Percentiles rank a stretch among this genome's conserved stretches.
These are phyloP conservation scores for Amylocarpus encephaloides DNA, from an alignment of 2,329 filamentous ascomycete genomes.

Conservation along the genomic window DNA sequence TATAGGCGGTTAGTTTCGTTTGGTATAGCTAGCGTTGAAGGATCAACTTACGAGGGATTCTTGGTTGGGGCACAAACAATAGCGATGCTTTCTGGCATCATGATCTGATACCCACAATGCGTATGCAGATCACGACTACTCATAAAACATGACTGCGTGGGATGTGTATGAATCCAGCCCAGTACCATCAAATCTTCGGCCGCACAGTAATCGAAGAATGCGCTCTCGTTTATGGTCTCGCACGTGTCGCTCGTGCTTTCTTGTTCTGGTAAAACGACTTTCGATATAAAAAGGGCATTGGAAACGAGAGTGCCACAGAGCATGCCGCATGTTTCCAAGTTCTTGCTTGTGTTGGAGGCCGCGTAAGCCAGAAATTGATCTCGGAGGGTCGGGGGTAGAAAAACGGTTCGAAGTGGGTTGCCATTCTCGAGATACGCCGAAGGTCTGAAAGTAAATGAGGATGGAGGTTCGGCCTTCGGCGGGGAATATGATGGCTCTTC, in stretches of 20 bases:
- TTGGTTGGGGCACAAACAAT: constrained; percentile 91
- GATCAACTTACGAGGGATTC: constrained; percentile 57
- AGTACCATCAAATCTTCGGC: constrained; percentile 28
- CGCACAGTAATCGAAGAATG: constrained; percentile 76
- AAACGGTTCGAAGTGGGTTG: constrained; percentile 76
- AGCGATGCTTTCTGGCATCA: constrained; percentile 93
- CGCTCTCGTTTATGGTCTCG: constrained; percentile 81
- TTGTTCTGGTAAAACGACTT: constrained; percentile 86
- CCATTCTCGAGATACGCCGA: constrained; percentile 88
- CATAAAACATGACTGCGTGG: constrained; percentile 96
- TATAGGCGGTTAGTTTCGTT: constrained; percentile 32
- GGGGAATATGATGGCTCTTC: neutral
- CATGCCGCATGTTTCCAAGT: constrained; percentile 92
- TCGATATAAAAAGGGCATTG: constrained; percentile 87
- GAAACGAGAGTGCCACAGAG: constrained; percentile 85
- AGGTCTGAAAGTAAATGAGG: constrained; percentile 66
- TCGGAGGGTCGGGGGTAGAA: constrained; percentile 73
- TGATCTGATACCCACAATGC: constrained; percentile 88
- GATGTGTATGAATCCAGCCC: constrained; percentile 93
- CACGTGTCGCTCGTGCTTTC: constrained; percentile 87
- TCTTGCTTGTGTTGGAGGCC: constrained; percentile 66
- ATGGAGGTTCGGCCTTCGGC: constrained; percentile 3
- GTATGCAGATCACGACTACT: constrained; percentile 91
- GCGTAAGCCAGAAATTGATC: constrained; percentile 69
- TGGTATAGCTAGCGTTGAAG: neutral